These are phyloP conservation scores for Sutorius eximius DNA, from an alignment of 1,284 basidiomycete genomes.

Conservation along the genomic window DNA sequence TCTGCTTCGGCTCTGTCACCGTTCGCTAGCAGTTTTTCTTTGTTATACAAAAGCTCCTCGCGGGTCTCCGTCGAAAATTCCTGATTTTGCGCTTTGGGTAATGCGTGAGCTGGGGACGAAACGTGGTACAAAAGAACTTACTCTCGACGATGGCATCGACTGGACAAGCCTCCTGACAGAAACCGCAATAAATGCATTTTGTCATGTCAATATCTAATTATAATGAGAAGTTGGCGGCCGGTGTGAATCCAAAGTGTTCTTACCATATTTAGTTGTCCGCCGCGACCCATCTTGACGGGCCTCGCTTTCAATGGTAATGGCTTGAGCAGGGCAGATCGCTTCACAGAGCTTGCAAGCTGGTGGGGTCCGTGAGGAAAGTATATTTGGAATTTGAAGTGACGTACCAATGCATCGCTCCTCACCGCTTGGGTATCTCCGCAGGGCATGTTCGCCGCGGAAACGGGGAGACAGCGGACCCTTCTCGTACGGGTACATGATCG, in stretches of 20 bases:
- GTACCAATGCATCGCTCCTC: slow-evolving; percentile 98
- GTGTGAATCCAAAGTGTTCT: slow-evolving; percentile 22
- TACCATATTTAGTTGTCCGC: slow-evolving; percentile 95
- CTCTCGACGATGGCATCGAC: slow-evolving; percentile 99
- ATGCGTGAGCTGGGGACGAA: background rate
- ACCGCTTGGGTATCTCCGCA: slow-evolving; percentile 95
- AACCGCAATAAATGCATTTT: slow-evolving; percentile 97
- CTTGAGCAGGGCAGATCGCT: slow-evolving; percentile 98
- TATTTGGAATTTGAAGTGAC: slow-evolving; percentile 22
- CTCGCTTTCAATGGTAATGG: slow-evolving; percentile 99
- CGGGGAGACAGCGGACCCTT: slow-evolving; percentile 97
- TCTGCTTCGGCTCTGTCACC: slow-evolving; percentile 97
- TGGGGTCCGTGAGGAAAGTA: slow-evolving; percentile 10
- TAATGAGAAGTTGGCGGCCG: background rate
- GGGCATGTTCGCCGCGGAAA: slow-evolving; percentile 99
- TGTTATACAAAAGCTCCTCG: slow-evolving; percentile 98
- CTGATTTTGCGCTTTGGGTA: slow-evolving; percentile 81
- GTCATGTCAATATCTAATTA: slow-evolving; percentile 90
- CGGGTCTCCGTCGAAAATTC: slow-evolving; percentile 97
- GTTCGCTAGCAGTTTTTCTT: slow-evolving; percentile 94
- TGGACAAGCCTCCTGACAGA: slow-evolving; percentile 98
- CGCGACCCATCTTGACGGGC: slow-evolving; percentile 93
- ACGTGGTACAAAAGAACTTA: slow-evolving; percentile 43
- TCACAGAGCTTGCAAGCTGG: slow-evolving; percentile 98
- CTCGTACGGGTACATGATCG: slow-evolving; percentile 98